Base-by-base conservation (phyloP, 495 filamentous ascomycete genomes). In the Aspergillus cristatus region DNA sequence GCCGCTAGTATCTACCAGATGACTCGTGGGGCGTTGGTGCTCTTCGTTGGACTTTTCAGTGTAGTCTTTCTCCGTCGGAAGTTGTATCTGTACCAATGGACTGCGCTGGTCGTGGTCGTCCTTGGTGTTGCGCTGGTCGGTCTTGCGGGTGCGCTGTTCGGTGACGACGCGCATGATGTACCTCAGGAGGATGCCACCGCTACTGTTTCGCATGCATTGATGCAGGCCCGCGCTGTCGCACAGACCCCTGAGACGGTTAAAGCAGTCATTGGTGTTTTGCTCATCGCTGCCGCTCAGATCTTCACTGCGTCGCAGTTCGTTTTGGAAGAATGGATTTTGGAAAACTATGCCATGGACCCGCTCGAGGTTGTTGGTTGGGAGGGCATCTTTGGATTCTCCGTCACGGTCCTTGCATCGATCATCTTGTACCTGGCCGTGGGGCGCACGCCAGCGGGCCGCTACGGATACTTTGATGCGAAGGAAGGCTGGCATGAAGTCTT, bases 231-330 rank as follows among this genome's bases (percentile, higher is more conserved):
- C n/a, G 45, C 51, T 15, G 44, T 51, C 11, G 63, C 63, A 1
- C 60, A 48, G 10, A 66, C 71, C 2, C 67, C 74, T 0, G 78
- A 84, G 28, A 81, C 82, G 6, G 62, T 87, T 0, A 62, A 74
- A 45, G 81, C 89, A 1, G 62, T 94, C 26, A 61, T 95, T 24
- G 91, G 93, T 22, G 81, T 98, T 2, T 58, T 86, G 10, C 70
- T 95, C 37, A 96, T 97, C 53, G 91, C 91, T 2, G 79, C 78
- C 0, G 91, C 90, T 0, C 91, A 98, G 67, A 86, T 97, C 46
- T 96, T 96, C 60, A 97, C 91, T 0, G 91, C 91, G 1, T 81
- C 85, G 3, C 91, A 98, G 60, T 98, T 96, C 47, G 93, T 97
- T 24, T 65, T 93, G 1, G 91, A 98, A 63, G 93, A 98, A 62